A percentile compares a stretch with the other conserved stretches of the same genome.
These are phyloP conservation scores for Teratosphaeria gauchensis DNA, from an alignment of 2,329 filamentous ascomycete genomes.

Conservation along the genomic window DNA sequence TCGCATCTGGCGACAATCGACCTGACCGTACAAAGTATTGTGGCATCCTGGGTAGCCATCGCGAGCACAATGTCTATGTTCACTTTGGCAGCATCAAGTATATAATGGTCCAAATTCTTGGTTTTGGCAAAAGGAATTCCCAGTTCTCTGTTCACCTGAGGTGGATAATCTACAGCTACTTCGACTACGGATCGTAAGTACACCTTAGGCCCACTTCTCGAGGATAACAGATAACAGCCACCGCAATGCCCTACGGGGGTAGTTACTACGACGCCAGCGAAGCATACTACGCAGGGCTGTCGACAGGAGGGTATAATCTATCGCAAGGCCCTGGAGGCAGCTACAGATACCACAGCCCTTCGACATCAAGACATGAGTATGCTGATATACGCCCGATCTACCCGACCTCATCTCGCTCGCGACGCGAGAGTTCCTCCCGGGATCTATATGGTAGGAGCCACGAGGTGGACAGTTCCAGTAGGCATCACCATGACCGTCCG, in stretches of 20 bases:
- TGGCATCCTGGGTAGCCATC: not conserved
- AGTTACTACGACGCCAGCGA: not conserved
- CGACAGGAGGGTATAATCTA: not conserved
- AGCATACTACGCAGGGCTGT: not conserved
- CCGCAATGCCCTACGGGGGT: not conserved
- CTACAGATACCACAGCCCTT: not conserved
- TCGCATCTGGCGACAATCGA: not conserved
- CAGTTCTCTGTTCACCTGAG: not conserved
- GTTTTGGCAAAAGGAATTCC: not conserved
- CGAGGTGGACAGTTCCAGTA: too few species aligned
- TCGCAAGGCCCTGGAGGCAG: not conserved
- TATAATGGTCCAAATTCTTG: not conserved
- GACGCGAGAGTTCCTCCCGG: not conserved
- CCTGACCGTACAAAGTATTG: not conserved
- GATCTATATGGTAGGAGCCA: not conserved
- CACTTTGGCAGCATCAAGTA: not conserved
- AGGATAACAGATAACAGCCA: not conserved
- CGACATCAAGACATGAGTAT: not conserved
- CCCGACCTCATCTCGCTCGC: not conserved
- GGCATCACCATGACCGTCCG: not conserved
- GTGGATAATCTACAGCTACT: not conserved
- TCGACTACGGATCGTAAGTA: not conserved
- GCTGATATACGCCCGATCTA: not conserved
- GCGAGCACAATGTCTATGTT: not conserved
- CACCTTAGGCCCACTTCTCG: not conserved